Conservation (phyloP, 2,329 filamentous ascomycete genomes). For the Xylariaceae sp. region DNA sequence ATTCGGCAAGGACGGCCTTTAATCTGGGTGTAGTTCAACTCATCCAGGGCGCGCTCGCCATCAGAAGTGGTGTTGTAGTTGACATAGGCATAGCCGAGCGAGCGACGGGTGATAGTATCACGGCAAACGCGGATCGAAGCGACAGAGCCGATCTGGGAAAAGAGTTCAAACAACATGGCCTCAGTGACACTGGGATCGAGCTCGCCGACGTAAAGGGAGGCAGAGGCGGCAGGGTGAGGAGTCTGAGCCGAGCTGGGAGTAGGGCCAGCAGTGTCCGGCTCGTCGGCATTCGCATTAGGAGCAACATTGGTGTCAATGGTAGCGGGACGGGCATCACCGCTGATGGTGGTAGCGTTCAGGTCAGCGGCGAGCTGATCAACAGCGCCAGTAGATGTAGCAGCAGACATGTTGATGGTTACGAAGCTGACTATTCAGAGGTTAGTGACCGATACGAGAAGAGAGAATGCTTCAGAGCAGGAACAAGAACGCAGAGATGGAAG, state of each 20-base stretch:
- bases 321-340: conserved; percentile 61
- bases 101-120: conserved; percentile 96
- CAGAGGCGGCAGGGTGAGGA: conserved; percentile 82
- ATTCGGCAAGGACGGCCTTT: conserved; percentile 98
- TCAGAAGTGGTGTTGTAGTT: conserved; percentile 98
- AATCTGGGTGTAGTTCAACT: conserved; percentile 99
- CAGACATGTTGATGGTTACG: conserved; percentile 48
- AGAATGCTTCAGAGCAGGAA: neutral
- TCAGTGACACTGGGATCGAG: conserved; percentile 96
- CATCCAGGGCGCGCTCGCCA: conserved; percentile 96
- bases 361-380: conserved; percentile 78
- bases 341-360: conserved; percentile 65
- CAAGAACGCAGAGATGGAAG: neutral
- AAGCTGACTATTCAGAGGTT: conserved; percentile 16
- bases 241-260: conserved; percentile 66
- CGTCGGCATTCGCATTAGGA: conserved; percentile 48
- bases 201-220: conserved; percentile 98
- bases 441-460: conserved; percentile 11
- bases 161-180: conserved; percentile 99
- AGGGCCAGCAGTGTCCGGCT: conserved; percentile 59
- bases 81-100: conserved; percentile 98
- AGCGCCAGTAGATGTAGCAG: conserved; percentile 53
- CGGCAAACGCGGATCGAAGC: conserved; percentile 99
- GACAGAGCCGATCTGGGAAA: conserved; percentile 98
- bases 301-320: conserved; percentile 70